phyloP scores from a whole-genome alignment of 2,329 filamentous ascomycete species.

The Chaetomiaceae sp. region DNA sequence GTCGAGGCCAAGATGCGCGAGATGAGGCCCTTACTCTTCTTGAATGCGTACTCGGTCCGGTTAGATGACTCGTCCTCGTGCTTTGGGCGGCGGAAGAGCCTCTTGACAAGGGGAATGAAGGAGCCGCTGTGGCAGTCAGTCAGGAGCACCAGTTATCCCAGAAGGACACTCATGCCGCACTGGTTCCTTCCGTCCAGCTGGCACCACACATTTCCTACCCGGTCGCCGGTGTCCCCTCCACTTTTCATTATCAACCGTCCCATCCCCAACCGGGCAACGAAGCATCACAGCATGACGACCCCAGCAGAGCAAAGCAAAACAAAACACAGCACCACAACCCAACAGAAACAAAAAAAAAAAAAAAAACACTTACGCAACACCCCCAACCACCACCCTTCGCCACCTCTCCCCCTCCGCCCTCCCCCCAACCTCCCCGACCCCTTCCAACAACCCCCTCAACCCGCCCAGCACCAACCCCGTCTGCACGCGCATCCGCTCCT shows the following conservation, averaged over 20 bases:
- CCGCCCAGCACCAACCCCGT: conserved; percentile 39
- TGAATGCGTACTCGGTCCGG: conserved; percentile 53
- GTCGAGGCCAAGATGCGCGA: conserved; percentile 42
- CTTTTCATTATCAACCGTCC: too few species aligned
- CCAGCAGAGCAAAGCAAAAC: too few species aligned
- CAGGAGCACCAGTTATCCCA: too few species aligned
- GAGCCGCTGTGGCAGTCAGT: conserved; percentile 40
- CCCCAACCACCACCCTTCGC: conserved; percentile 48
- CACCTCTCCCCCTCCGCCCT: conserved; percentile 44
- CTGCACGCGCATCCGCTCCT: conserved; percentile 39
- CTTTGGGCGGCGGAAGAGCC: conserved; percentile 42
- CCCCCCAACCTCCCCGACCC: conserved; percentile 39
- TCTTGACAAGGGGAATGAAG: conserved; percentile 47
- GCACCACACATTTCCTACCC: too few species aligned
- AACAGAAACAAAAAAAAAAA: neutral
- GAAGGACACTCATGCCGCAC: too few species aligned
- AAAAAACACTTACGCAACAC: conserved; percentile 40
- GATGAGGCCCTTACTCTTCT: conserved; percentile 44
- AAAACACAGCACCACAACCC: neutral
- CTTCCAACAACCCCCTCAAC: conserved; percentile 38
- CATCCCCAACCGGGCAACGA: too few species aligned
- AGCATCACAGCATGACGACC: too few species aligned
- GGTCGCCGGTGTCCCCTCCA: too few species aligned
- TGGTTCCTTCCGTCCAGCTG: too few species aligned
- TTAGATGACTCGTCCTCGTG: conserved; percentile 38